Conservation (phyloP, 2,329 filamentous ascomycete species). For the Colletotrichum agaves region DNA sequence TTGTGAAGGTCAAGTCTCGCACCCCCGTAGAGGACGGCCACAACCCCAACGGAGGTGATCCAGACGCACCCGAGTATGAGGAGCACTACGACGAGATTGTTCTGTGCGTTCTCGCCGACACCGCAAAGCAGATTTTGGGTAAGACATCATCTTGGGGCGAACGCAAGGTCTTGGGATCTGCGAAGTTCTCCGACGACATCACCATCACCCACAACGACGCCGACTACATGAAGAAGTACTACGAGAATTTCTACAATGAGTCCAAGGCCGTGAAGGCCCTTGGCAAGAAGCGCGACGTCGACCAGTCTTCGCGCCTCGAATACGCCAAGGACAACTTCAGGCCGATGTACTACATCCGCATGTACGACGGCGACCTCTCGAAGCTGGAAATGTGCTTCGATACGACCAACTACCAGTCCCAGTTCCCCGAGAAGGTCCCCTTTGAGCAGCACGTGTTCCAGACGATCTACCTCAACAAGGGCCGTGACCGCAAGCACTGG, state of each 20-base stretch:
- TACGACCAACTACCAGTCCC: constrained; percentile 76
- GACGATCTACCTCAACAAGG: constrained; percentile 69
- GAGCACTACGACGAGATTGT: constrained; percentile 73
- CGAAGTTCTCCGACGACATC: constrained; percentile 73
- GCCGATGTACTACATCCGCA: constrained; percentile 72
- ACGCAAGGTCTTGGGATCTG: constrained; percentile 71
- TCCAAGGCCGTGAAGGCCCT: constrained; percentile 54
- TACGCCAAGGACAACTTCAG: constrained; percentile 61
- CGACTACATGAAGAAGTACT: constrained; percentile 73
- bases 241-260: constrained; percentile 67
- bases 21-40: constrained; percentile 47
- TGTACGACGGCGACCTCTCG: constrained; percentile 61
- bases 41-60: constrained; percentile 49
- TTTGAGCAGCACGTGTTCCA: constrained; percentile 49
- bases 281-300: constrained; percentile 47
- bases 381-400: constrained; percentile 76
- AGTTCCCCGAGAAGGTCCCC: constrained; percentile 63
- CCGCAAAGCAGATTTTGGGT: constrained; percentile 67
- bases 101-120: constrained; percentile 70
- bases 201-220: constrained; percentile 73
- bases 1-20: constrained; percentile 56
- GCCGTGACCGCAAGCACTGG: constrained; percentile 64
- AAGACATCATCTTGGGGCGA: constrained; percentile 67
- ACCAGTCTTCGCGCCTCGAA: constrained; percentile 53
- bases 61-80: constrained; percentile 63